phyloP scores from a whole-genome alignment of 768 basidiomycete species.

The Cystoderma amianthinum region DNA sequence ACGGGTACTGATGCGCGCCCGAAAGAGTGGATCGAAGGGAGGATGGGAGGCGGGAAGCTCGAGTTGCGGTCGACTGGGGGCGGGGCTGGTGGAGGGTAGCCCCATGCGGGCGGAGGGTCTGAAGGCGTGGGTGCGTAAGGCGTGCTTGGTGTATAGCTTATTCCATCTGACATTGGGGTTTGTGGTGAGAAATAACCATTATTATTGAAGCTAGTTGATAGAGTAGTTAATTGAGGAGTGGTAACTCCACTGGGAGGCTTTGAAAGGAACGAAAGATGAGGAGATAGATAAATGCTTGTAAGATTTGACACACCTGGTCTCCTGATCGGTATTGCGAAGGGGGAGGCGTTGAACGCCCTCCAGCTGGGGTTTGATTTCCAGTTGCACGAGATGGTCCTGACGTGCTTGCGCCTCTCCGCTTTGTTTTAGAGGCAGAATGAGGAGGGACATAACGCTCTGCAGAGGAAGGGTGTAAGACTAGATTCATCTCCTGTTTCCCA shows the following conservation, averaged over 20 bases:
- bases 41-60: conserved; percentile 39
- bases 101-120: conserved; percentile 47
- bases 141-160: conserved; percentile 31
- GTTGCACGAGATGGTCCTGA: conserved; percentile 24
- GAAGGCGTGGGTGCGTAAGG: conserved; percentile 34
- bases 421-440: conserved; percentile 30
- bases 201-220: conserved; percentile 26
- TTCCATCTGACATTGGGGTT: conserved; percentile 30
- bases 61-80: conserved; percentile 37
- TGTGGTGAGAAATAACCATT: conserved; percentile 40
- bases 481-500: conserved; percentile 77
- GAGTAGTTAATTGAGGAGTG: too few species aligned
- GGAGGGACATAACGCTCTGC: conserved; percentile 66
- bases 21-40: conserved; percentile 50
- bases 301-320: conserved; percentile 32
- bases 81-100: conserved; percentile 35
- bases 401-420: conserved; percentile 32
- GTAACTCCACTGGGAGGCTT: too few species aligned
- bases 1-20: conserved; percentile 26
- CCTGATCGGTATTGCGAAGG: conserved; percentile 35
- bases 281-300: background rate
- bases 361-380: conserved; percentile 39
- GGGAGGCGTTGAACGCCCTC: conserved; percentile 39
- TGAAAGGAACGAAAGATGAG: conserved; percentile 28
- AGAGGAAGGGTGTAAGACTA: conserved; percentile 82